Base-by-base conservation (phyloP, 2,329 filamentous ascomycete species). In the Neodidymelliopsis sp. region DNA sequence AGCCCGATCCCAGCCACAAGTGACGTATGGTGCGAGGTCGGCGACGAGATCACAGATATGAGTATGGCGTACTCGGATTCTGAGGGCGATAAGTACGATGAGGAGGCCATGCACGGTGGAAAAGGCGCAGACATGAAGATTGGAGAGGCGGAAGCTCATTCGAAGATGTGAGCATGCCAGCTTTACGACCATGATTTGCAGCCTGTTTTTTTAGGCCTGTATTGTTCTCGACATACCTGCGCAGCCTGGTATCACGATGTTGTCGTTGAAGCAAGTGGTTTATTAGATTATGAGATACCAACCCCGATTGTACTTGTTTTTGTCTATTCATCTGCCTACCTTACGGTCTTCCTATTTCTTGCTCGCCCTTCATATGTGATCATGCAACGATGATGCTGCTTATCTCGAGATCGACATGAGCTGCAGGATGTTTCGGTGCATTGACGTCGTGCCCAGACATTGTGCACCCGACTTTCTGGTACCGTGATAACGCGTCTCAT, bases 1-100 rank as follows among this genome's bases (percentile, higher is more conserved):
- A 89, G 75, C 54, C 91, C 91, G 0, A 74, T 96, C 0, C 87
- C 89, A 0, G 91, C 88, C 1, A 86, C 82, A 4, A 92, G 89
- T 66, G 81, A 87, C 9, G 77, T 70, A 6, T 96, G 91, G 91
- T 82, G 89, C 72, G 90, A 95, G 72, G 82, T 92, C 13, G 85
- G 85, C n/a, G 66, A 66, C 10, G 62, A 67, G 34, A 68, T 68
- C 25, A 59, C 53, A 1, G 63, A 68, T 13, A 43, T 67, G 1
- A 59, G 52, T 9, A 60, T 67, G 35, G 63, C 65, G 6, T 66
- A 66, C 41, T 42, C 46, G 9, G 60, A 65, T 29, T 58, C 53
- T 27, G 65, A 66, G 41, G 36, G 38, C 7, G 61, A 65, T 6
- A 49, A 52, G n/a, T 66, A 66, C 22, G 63, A 68, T 18, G 63